Conservation (phyloP, 202 grass and related monocot genomes). For the Setaria italica region DNA sequence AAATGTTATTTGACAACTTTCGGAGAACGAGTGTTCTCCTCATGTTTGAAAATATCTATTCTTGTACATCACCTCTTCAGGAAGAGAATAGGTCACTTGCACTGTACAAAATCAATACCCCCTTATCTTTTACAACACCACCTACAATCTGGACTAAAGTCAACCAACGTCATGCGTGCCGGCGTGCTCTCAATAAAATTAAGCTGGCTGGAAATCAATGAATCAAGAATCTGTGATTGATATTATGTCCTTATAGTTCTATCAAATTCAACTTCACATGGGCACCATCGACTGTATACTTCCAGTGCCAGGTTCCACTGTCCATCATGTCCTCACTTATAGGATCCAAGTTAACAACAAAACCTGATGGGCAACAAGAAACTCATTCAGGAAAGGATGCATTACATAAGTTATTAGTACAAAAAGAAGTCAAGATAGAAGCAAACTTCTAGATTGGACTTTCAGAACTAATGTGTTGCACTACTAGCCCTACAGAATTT, state of each 20-base stretch:
- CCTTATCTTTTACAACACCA: slow-evolving; percentile 42
- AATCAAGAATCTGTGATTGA: slow-evolving; percentile 59
- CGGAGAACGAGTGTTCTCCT: slow-evolving; percentile 52
- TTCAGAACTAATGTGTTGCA: slow-evolving; percentile 10
- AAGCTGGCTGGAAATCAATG: slow-evolving; percentile 54
- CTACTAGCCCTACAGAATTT: neutral
- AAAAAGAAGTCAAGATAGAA: slow-evolving; percentile 2
- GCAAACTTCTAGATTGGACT: neutral
- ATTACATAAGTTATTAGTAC: neutral
- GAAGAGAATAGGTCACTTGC: slow-evolving; percentile 19
- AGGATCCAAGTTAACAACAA: slow-evolving; percentile 65
- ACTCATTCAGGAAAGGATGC: slow-evolving; percentile 14
- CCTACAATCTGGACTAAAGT: slow-evolving; percentile 49
- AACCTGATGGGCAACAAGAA: slow-evolving; percentile 56
- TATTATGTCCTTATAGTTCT: slow-evolving; percentile 51
- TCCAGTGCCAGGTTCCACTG: slow-evolving; percentile 83
- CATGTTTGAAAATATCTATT: slow-evolving; percentile 17
- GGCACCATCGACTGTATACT: slow-evolving; percentile 63
- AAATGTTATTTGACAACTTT: neutral
- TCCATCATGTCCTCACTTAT: slow-evolving; percentile 61
- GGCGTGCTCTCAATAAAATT: neutral
- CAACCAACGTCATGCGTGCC: slow-evolving; percentile 23
- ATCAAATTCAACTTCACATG: slow-evolving; percentile 85
- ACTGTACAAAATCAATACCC: slow-evolving; percentile 38
- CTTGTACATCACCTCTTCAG: slow-evolving; percentile 41